phyloP scores from a whole-genome alignment of 768 basidiomycete genomes.

The Tephrocybe rancida region DNA sequence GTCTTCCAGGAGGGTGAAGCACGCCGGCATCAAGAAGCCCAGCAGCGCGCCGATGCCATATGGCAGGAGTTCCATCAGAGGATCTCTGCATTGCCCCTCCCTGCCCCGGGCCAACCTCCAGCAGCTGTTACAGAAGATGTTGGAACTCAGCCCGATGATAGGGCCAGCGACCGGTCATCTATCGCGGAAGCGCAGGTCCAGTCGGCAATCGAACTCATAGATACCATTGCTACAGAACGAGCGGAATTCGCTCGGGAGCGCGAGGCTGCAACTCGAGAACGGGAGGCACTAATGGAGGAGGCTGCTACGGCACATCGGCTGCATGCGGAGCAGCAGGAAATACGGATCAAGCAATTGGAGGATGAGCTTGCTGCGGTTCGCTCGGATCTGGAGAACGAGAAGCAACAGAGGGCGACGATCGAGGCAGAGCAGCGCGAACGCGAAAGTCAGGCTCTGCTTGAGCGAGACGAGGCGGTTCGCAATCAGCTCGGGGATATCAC shows the following conservation, averaged over 20 bases:
- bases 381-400: constrained; percentile 66
- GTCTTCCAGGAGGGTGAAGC: constrained; percentile 63
- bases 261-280: constrained; percentile 56
- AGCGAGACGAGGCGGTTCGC: constrained; percentile 62
- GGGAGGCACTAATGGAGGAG: constrained; percentile 49
- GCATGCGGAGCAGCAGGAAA: constrained; percentile 51
- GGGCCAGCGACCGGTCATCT: constrained; percentile 37
- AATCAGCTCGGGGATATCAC: constrained; percentile 72
- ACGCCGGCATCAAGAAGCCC: constrained; percentile 57
- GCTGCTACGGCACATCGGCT: constrained; percentile 50
- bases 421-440: constrained; percentile 65
- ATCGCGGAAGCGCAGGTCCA: constrained; percentile 31
- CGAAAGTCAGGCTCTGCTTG: constrained; percentile 56
- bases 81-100: constrained; percentile 34
- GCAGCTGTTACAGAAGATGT: constrained; percentile 11
- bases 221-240: constrained; percentile 58
- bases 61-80: constrained; percentile 41
- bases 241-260: constrained; percentile 60
- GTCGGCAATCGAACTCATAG: constrained; percentile 51
- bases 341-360: constrained; percentile 61
- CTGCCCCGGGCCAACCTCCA: constrained; percentile 12
- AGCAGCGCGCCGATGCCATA: constrained; percentile 50
- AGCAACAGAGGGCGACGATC: constrained; percentile 54
- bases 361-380: constrained; percentile 61
- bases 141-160: constrained; percentile 17